A percentile compares a stretch with the other conserved stretches of the same genome.
These are phyloP conservation scores for Xylaria palmicola DNA, from an alignment of 495 filamentous ascomycete species.

Conservation along the genomic window DNA sequence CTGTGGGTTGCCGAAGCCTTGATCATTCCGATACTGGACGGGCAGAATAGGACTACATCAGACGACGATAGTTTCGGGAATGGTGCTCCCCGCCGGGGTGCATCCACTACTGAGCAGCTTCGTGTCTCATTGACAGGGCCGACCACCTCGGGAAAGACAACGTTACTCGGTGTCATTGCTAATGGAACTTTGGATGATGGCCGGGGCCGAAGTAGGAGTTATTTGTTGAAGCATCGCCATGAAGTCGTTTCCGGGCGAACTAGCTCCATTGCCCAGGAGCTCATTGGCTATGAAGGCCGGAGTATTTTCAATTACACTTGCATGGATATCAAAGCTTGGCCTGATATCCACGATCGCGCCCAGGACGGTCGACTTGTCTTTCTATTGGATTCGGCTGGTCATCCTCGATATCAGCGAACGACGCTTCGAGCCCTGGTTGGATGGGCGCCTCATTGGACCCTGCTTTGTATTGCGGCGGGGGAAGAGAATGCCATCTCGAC, in stretches of 20 bases:
- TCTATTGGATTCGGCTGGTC: constrained; percentile 86
- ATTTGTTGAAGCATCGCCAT: constrained; percentile 88
- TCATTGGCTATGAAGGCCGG: constrained; percentile 75
- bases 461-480: constrained; percentile 85
- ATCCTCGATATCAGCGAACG: constrained; percentile 82
- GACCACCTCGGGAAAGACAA: constrained; percentile 92
- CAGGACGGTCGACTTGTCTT: constrained; percentile 76
- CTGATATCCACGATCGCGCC: constrained; percentile 82
- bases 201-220: constrained; percentile 80
- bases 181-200: constrained; percentile 90
- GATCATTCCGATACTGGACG: constrained; percentile 40
- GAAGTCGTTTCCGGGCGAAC: constrained; percentile 90
- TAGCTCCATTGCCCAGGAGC: constrained; percentile 87
- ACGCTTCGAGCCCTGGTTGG: constrained; percentile 85
- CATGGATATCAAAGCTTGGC: constrained; percentile 87
- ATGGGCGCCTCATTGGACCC: constrained; percentile 92
- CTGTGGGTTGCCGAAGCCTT: constrained; percentile 88
- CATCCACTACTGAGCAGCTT: constrained; percentile 66
- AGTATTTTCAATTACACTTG: constrained; percentile 83
- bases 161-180: constrained; percentile 81
- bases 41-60: not conserved
- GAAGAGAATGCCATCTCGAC: constrained; percentile 53
- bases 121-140: constrained; percentile 89
- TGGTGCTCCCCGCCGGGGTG: constrained; percentile 25
- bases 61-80: constrained; percentile 17